phyloP scores from a whole-genome alignment of 371 early-diverging fungal genomes.

The Mortierella sp. region DNA sequence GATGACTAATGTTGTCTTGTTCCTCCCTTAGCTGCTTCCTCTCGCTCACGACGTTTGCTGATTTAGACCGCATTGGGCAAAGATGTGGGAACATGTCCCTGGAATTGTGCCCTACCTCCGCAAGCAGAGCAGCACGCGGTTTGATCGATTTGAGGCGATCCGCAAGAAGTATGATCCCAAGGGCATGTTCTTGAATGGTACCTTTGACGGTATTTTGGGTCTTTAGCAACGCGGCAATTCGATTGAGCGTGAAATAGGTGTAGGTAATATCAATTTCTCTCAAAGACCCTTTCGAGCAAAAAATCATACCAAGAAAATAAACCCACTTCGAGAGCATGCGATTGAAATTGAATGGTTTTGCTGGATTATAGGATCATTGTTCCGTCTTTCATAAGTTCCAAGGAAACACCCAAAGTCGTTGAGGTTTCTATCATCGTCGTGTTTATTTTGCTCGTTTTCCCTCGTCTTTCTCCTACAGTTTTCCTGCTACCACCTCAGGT shows the following conservation, averaged over 20 bases:
- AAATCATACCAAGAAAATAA: too few species aligned
- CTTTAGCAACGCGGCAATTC: constrained; percentile 8
- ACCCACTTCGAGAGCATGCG: too few species aligned
- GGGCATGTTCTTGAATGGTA: constrained; percentile 50
- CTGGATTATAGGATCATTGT: too few species aligned
- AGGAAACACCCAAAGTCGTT: not conserved
- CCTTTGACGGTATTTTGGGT: constrained; percentile 35
- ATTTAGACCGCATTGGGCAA: constrained; percentile 54
- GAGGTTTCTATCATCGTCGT: not conserved
- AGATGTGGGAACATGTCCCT: constrained; percentile 51
- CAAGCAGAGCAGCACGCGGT: constrained; percentile 12
- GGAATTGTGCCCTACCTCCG: constrained; percentile 41
- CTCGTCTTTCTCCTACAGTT: not conserved
- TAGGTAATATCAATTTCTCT: too few species aligned
- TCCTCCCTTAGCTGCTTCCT: not conserved
- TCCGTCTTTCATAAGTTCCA: not conserved
- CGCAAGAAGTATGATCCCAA: constrained; percentile 59
- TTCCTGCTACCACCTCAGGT: not conserved
- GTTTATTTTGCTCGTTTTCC: not conserved
- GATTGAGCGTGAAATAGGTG: too few species aligned
- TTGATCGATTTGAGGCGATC: constrained; percentile 41
- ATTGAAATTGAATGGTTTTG: too few species aligned
- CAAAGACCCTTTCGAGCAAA: too few species aligned
- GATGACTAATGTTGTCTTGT: too few species aligned
- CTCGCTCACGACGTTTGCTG: not conserved